Conservation (phyloP, 768 basidiomycete species). For the Hygrophorus pudorinus region DNA sequence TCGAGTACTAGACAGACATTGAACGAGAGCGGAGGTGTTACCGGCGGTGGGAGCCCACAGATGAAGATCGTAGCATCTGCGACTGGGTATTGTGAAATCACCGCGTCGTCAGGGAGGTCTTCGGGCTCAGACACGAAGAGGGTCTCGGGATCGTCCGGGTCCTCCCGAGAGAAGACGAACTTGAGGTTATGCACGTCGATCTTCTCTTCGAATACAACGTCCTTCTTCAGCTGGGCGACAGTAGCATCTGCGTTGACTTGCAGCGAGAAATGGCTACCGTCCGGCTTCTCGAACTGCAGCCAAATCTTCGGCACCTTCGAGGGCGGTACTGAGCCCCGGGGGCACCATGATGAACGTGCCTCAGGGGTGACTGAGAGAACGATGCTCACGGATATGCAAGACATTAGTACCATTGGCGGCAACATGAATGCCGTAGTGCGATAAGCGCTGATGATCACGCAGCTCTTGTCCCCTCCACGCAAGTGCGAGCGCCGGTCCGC, state of each 20-base stretch:
- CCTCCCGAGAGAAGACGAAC: background rate
- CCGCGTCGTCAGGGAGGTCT: background rate
- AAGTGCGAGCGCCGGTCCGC: background rate
- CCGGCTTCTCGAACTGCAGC: background rate
- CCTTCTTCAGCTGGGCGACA: constrained; percentile 5
- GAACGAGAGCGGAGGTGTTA: background rate
- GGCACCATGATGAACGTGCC: background rate
- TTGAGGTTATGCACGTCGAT: constrained; percentile 5
- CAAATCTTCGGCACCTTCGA: background rate
- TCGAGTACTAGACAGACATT: background rate
- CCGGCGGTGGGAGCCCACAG: background rate
- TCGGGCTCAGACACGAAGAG: background rate
- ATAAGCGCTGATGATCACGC: constrained; percentile 3
- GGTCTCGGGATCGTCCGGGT: background rate
- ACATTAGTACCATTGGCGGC: too few relatives aligned
- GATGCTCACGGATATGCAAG: constrained; percentile 7
- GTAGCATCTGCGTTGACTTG: background rate
- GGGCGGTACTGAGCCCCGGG: constrained; percentile 5
- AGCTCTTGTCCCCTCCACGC: constrained; percentile 7
- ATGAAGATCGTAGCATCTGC: constrained; percentile 1
- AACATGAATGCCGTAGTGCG: constrained; percentile 4
- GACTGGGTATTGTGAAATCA: too few relatives aligned
- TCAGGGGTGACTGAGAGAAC: background rate
- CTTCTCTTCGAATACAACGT: constrained; percentile 9
- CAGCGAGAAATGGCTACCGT: background rate